These are phyloP conservation scores for Prunus davidiana DNA, from an alignment of 306 rosid genomes.

Conservation along the genomic window DNA sequence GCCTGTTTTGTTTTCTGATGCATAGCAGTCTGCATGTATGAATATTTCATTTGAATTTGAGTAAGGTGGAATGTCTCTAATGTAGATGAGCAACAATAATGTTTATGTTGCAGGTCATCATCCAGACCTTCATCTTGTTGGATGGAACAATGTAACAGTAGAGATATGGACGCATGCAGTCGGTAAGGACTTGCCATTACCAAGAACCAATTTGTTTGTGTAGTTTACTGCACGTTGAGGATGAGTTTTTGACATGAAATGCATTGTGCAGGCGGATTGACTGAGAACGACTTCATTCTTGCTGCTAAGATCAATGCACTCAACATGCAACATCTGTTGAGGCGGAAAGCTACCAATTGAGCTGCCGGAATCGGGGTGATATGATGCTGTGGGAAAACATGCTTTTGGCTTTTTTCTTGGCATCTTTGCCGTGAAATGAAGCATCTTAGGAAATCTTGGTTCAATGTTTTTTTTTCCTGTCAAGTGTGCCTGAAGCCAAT, in stretches of 20 bases:
- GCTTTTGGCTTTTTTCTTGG: neutral
- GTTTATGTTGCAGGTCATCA: slow-evolving; percentile 60
- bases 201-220: neutral
- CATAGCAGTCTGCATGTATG: neutral
- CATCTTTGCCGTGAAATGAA: neutral
- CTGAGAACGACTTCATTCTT: slow-evolving; percentile 89
- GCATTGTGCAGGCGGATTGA: slow-evolving; percentile 70
- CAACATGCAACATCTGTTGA: slow-evolving; percentile 46
- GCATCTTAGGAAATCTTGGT: neutral
- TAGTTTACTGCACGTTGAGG: neutral
- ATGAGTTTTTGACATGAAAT: neutral
- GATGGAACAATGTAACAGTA: slow-evolving; percentile 76
- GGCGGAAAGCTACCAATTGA: slow-evolving; percentile 45
- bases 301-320: slow-evolving; percentile 74
- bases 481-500: neutral
- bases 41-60: neutral
- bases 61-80: neutral
- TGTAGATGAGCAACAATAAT: neutral
- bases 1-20: slow-evolving; percentile 2
- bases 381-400: neutral
- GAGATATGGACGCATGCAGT: slow-evolving; percentile 89
- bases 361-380: neutral
- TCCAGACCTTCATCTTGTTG: slow-evolving; percentile 96
- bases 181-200: slow-evolving; percentile 41
- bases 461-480: neutral